A percentile compares a stretch with the other conserved stretches of the same genome.
phyloP scores from a whole-genome alignment of 495 filamentous ascomycete genomes.

The Aspergillus saccharolyticus region DNA sequence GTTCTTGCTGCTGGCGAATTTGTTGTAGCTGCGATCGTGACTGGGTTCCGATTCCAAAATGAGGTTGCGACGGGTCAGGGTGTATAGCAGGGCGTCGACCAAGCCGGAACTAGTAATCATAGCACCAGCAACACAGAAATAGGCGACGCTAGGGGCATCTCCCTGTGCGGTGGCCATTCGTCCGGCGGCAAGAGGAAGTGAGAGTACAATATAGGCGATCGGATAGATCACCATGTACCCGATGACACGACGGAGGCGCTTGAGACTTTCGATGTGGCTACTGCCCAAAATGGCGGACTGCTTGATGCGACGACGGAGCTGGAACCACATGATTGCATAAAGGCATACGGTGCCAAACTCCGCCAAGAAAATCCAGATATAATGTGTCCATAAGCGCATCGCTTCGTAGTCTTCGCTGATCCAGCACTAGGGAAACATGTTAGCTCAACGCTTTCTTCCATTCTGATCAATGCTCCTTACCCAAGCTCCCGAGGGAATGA shows the following conservation, averaged over 20 bases:
- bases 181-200: conserved; percentile 63
- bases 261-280: conserved; percentile 35
- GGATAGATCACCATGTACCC: conserved; percentile 73
- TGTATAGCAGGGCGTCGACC: conserved; percentile 68
- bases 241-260: conserved; percentile 46
- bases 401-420: conserved; percentile 55
- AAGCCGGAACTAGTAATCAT: conserved; percentile 70
- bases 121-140: conserved; percentile 65
- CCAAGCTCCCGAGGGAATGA: conserved; percentile 58
- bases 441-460: not conserved
- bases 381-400: conserved; percentile 67
- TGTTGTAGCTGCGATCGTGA: conserved; percentile 34
- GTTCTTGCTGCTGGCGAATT: conserved; percentile 30
- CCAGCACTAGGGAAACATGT: conserved; percentile 57
- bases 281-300: conserved; percentile 37
- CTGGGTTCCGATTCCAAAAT: conserved; percentile 43
- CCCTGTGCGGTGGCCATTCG: conserved; percentile 63
- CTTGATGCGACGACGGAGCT: conserved; percentile 46
- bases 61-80: conserved; percentile 54
- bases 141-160: conserved; percentile 46
- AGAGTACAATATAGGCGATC: conserved; percentile 66
- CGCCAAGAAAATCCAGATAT: conserved; percentile 73
- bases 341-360: conserved; percentile 59
- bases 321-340: conserved; percentile 61
- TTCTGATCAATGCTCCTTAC: conserved; percentile 29